Evolutionary conservation across 768 basidiomycete species (phyloP), one percentile per base, ranked within the genome.

Genomic region (Suillus luteus): DNA sequence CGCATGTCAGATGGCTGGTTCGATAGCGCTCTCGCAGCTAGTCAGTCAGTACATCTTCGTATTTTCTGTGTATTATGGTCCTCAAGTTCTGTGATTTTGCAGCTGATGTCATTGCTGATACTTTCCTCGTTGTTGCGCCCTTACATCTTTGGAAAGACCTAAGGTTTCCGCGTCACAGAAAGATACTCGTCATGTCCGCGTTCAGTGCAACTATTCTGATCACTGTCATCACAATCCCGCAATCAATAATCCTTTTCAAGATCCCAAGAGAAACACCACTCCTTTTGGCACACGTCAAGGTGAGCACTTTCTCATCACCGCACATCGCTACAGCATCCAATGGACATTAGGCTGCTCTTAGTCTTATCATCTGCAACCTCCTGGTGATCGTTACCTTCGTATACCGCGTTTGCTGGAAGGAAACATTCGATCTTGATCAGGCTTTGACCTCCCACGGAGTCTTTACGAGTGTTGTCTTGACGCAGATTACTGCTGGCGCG

Each of bases 281-380:
- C 37, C 19, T 44, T 19, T 44, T 44, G 1, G 43, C 43, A 19
- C 43, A 44, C 43, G 19, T 44, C 43, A 44, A 44, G 19, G 43
- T n/a, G 8, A 44, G 48, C 48, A 12, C 48, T 22, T 49, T 24
- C 22, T n/a, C 22, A 22, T 24, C 12, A 12, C 22, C 48, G 22
- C 48, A 14, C 8, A 19, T 8, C 43, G 9, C 19, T 49, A 11
- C 48, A 24, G 22, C 12, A 49, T 49, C 48, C 48, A 6, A 49
- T 24, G 22, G 12, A 14, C 2, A 37, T 59, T 11, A 61, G 60
- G 27, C 27, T 10, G 46, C 27, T 19, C 33, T 44, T 9, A 44
- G 59, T 15, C 60, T 61, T 5, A 11, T 51, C 35, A 35, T 61
- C 12, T 52, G 60, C 40, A 61, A 61, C 46, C 46, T 61, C 37